Evolutionary conservation across 495 filamentous ascomycete genomes (phyloP).

Genomic region (Neurospora sp.): DNA sequence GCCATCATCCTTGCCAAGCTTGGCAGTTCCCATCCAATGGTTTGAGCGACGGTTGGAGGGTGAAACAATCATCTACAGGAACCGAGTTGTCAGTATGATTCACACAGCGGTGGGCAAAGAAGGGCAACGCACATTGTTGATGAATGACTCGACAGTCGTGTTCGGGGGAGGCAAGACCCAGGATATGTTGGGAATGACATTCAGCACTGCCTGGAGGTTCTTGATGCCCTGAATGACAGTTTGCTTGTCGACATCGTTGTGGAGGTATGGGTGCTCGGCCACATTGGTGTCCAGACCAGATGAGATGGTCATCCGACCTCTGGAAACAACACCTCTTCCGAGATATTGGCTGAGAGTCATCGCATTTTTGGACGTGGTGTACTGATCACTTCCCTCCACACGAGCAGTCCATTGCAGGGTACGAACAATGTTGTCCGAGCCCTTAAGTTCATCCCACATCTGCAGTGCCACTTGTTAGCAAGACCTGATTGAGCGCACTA

Average conservation of each 20-base stretch:
- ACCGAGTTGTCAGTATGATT: neutral
- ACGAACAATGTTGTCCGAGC: slow-evolving; percentile 52
- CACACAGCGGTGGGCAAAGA: neutral
- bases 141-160: slow-evolving; percentile 42
- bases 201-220: slow-evolving; percentile 45
- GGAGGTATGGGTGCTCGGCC: slow-evolving; percentile 43
- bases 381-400: slow-evolving; percentile 41
- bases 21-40: slow-evolving; percentile 56
- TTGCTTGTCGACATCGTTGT: slow-evolving; percentile 37
- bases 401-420: slow-evolving; percentile 57
- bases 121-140: slow-evolving; percentile 25
- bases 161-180: slow-evolving; percentile 44
- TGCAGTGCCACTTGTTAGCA: slow-evolving; percentile 10
- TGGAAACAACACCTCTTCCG: slow-evolving; percentile 48
- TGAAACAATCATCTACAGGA: slow-evolving; percentile 33
- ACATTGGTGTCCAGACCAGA: slow-evolving; percentile 42
- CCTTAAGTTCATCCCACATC: slow-evolving; percentile 47
- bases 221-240: slow-evolving; percentile 48
- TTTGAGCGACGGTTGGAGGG: slow-evolving; percentile 52
- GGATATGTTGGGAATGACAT: slow-evolving; percentile 43
- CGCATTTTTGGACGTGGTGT: slow-evolving; percentile 26
- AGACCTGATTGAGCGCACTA: neutral
- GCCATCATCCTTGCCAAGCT: slow-evolving; percentile 59
- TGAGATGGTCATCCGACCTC: slow-evolving; percentile 52
- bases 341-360: slow-evolving; percentile 60